Evolutionary conservation across 176 grass and related monocot genomes (phyloP).

Genomic region (Bromus sterilis): DNA sequence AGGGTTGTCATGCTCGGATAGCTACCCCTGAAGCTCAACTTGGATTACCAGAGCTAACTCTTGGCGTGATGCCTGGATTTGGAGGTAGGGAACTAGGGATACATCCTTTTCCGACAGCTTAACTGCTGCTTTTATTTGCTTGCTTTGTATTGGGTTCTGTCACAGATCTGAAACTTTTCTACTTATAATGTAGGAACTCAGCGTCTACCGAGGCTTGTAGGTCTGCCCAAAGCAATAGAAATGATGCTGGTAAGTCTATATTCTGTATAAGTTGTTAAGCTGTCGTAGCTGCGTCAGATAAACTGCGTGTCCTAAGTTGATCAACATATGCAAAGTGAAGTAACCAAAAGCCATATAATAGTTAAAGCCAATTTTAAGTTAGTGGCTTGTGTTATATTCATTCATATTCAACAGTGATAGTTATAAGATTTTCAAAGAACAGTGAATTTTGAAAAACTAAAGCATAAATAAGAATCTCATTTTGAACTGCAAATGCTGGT

Average conservation of each 20-base stretch:
- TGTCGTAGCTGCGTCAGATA: neutral
- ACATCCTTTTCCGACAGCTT: neutral
- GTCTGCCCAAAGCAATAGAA: slow-evolving; percentile 86
- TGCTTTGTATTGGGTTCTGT: neutral
- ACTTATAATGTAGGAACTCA: slow-evolving; percentile 62
- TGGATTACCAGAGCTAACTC: slow-evolving; percentile 91
- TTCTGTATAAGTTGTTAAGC: neutral
- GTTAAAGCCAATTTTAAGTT: neutral
- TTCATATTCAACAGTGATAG: neutral
- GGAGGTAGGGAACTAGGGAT: slow-evolving; percentile 81
- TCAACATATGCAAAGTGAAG: neutral
- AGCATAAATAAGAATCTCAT: neutral
- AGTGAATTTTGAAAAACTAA: neutral
- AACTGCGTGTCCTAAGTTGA: neutral
- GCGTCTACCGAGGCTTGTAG: slow-evolving; percentile 92
- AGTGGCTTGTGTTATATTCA: neutral
- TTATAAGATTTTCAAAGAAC: neutral
- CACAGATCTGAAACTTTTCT: slow-evolving; percentile 1
- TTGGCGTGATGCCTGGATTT: slow-evolving; percentile 95
- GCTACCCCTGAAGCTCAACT: slow-evolving; percentile 95
- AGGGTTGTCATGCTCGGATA: slow-evolving; percentile 97
- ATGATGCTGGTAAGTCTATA: slow-evolving; percentile 87
- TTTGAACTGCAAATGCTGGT: neutral
- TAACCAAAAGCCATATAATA: neutral
- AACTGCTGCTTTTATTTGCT: neutral